Evolutionary conservation across 306 rosid species (phyloP).

Genomic region (Cyamopsis tetragonoloba): DNA sequence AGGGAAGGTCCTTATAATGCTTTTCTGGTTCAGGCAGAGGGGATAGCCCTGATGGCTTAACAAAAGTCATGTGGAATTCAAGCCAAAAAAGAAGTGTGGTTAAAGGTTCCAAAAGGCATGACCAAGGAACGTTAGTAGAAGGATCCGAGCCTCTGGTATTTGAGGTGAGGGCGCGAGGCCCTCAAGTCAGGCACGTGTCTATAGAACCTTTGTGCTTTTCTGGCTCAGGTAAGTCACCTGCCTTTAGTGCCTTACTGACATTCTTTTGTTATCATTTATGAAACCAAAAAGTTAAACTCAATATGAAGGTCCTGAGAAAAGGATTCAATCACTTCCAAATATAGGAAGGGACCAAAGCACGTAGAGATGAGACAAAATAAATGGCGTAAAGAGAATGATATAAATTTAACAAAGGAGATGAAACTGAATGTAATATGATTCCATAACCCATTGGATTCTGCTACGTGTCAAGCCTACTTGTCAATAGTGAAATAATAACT

Average conservation of each 20-base stretch:
- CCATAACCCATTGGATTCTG: not conserved
- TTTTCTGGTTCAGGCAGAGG: slow-evolving; percentile 8
- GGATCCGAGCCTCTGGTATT: not conserved
- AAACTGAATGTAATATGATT: not conserved
- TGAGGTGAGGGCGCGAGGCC: not conserved
- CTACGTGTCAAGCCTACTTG: not conserved
- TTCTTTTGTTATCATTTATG: not conserved
- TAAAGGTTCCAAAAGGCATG: slow-evolving; percentile 8
- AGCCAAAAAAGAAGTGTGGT: not conserved
- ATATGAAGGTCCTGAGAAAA: not conserved
- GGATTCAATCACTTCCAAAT: not conserved
- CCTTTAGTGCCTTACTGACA: not conserved
- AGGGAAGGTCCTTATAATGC: not conserved
- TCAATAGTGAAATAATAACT: not conserved
- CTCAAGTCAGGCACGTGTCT: not conserved
- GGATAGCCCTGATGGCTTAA: not conserved
- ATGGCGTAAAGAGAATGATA: not conserved
- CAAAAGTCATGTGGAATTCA: slow-evolving; percentile 5
- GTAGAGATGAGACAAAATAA: not conserved
- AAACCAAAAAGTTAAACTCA: slow-evolving; percentile 13
- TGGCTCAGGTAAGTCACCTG: not conserved
- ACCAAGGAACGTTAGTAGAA: not conserved
- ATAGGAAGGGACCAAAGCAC: not conserved
- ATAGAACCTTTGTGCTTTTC: not conserved
- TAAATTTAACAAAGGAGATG: not conserved